Base-by-base conservation (phyloP, 73 alveolate genomes). In the Paramecium sonneborni region DNA sequence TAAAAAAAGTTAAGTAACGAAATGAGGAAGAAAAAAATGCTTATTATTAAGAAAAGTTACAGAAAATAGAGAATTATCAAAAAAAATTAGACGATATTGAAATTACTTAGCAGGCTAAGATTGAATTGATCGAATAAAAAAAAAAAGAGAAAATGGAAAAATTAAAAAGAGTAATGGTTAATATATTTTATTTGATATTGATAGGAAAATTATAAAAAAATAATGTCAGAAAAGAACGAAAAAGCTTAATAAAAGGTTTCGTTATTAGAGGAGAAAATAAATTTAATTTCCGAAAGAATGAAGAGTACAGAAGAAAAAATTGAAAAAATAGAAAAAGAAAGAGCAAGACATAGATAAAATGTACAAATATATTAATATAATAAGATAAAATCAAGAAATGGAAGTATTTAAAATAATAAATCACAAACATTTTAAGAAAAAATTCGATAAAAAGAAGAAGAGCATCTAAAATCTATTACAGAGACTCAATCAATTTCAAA, bases 351-450 rank as follows among this genome's bases (percentile, higher is more conserved):
- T 62, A 62, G 84, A 62, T 62, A 62, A 9, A 62, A 62, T 62
- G 84, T 62, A 62, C 1, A 2, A 62, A 11, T 62, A 26, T 32
- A 26, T 32, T 26, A 12, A 26, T 6, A 2, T 62, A n/a, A 44
- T 52, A 18, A 62, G 84, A 62, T 62, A 7, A 62, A 62, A 62
- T 62, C 48, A 12, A 26, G 84, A 62, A 62, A 62, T 62, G 84
- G 84, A 1, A 62, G 84, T 62, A 26, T 62, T 62, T 12, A 30
- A 62, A 62, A 62, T 62, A 24, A 62, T 62, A 62, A 62, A 62
- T 62, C 84, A 32, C 2, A 62, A 62, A 62, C 84, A 62, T 62
- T 1, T 26, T 3, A 62, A 62, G 84, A 62, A 0, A 62, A 62
- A 26, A 1, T 62, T 12, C 3, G 24, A 62, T 62, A 26, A 32